Conservation (phyloP, 176 grass and related monocot genomes). For the Neostapfia colusana region DNA sequence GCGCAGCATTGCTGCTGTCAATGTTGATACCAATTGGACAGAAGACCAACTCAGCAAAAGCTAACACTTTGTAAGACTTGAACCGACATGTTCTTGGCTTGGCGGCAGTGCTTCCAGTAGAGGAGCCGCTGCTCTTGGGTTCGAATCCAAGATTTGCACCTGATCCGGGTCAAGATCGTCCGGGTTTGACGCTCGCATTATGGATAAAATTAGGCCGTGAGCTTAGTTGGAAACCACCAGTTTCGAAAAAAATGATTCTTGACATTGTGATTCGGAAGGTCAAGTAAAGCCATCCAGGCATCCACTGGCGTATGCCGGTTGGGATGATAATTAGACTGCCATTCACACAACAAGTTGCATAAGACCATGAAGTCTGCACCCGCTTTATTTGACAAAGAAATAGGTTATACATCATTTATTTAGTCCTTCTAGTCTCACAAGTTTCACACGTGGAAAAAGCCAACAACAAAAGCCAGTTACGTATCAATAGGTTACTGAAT, state of each 20-base stretch:
- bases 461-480: background rate
- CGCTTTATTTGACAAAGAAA: slow-evolving; percentile 39
- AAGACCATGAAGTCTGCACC: slow-evolving; percentile 23
- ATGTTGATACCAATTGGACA: background rate
- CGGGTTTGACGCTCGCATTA: too few species aligned
- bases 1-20: background rate
- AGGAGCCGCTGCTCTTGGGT: too few species aligned
- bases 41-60: background rate
- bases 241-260: too few species aligned
- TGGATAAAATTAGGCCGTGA: too few species aligned
- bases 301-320: background rate
- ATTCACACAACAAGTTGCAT: background rate
- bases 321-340: background rate
- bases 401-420: background rate
- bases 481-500: background rate
- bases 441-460: background rate
- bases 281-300: background rate
- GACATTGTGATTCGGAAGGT: background rate
- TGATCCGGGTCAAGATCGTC: too few species aligned
- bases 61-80: background rate
- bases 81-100: background rate
- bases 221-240: too few species aligned
- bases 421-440: background rate
- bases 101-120: too few species aligned
- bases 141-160: too few species aligned